Evolutionary conservation across 331 rosid genomes (phyloP), one percentile per base, ranked within the genome.

Genomic region (Prunus yedoensis): DNA sequence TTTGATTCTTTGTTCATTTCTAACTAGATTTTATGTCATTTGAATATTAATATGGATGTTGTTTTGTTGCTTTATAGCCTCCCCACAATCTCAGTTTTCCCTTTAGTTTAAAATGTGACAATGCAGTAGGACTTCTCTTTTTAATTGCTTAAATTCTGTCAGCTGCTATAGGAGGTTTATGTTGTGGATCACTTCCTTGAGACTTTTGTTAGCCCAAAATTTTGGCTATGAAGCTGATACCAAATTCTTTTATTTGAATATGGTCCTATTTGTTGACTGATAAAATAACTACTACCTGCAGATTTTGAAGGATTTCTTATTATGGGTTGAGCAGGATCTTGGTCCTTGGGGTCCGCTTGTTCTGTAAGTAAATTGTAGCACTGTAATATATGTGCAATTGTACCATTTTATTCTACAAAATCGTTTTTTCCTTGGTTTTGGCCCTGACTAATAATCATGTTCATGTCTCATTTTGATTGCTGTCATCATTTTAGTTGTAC

Each of bases 261-360:
- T 43, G 66, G 38, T 61, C 45, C 1, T 32, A 0, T 23, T 49
- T 75, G 27, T 7, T 63, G 5, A 41, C 30, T 71, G 54, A 70
- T 20, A 16, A 58, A 43, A 11, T 38, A 58, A 58, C 20, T 74
- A 41, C 25, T 50, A 50, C 21, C 59, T 80, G 65, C 91, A 95
- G 98, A 82, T 89, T 68, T 81, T 93, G 91, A 93, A 93, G 97
- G 90, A 91, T 83, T 93, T 93, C 78, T 79, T 93, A 62, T 10
- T 88, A 80, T 91, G 96, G 98, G 97, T 93, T 63, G 81, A 93
- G 50, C 83, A 70, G 16, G 98, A 93, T 89, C 97, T 93, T 80
- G 98, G 98, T 17, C 83, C 85, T 8, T 93, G 98, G 98, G 98
- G 98, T 20, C 98, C 98, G n/a, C 74, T 93, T 73, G 94, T 85